Conservation (phyloP, 1,284 basidiomycete genomes). For the Trichosporon sp. region DNA sequence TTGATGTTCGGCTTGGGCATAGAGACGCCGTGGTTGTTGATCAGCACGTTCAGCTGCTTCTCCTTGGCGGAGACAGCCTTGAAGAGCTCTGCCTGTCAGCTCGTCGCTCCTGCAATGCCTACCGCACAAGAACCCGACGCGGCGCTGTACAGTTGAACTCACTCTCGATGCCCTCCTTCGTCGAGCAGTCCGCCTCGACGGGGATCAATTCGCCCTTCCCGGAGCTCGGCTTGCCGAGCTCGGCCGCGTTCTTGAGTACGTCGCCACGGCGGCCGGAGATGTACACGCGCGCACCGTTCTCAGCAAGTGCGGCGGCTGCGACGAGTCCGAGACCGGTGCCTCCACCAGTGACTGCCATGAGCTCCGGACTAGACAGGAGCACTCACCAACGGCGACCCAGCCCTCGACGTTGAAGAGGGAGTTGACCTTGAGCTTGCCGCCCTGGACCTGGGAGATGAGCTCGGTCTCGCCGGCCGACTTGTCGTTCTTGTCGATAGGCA, state of each 20-base stretch:
- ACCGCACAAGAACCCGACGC: too few species aligned
- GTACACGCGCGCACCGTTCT: slow-evolving; percentile 50
- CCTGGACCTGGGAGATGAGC: slow-evolving; percentile 2
- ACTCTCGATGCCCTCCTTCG: slow-evolving; percentile 16
- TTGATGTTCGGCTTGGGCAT: not conserved
- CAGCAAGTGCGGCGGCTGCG: slow-evolving; percentile 40
- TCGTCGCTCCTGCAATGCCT: too few species aligned
- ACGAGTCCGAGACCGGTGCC: slow-evolving; percentile 38
- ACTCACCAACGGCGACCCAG: slow-evolving; percentile 30
- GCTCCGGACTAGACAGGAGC: not conserved
- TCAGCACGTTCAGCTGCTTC: slow-evolving; percentile 12
- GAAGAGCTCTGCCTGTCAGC: slow-evolving; percentile 8
- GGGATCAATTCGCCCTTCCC: slow-evolving; percentile 17
- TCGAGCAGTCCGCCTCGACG: slow-evolving; percentile 10
- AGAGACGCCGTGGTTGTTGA: slow-evolving; percentile 16
- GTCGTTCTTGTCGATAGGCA: not conserved
- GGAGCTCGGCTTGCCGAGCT: slow-evolving; percentile 17
- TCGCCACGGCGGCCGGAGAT: slow-evolving; percentile 47
- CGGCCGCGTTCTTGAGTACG: slow-evolving; percentile 33
- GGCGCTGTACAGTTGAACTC: not conserved
- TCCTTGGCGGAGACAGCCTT: slow-evolving; percentile 9
- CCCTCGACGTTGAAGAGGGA: slow-evolving; percentile 29
- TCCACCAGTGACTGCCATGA: slow-evolving; percentile 31
- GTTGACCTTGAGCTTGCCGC: slow-evolving; percentile 18
- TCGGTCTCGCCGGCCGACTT: not conserved